A percentile compares a stretch with the other conserved stretches of the same genome.
Evolutionary conservation across 2,329 filamentous ascomycete species (phyloP).

Genomic region (Ceratocystis albifundus): DNA sequence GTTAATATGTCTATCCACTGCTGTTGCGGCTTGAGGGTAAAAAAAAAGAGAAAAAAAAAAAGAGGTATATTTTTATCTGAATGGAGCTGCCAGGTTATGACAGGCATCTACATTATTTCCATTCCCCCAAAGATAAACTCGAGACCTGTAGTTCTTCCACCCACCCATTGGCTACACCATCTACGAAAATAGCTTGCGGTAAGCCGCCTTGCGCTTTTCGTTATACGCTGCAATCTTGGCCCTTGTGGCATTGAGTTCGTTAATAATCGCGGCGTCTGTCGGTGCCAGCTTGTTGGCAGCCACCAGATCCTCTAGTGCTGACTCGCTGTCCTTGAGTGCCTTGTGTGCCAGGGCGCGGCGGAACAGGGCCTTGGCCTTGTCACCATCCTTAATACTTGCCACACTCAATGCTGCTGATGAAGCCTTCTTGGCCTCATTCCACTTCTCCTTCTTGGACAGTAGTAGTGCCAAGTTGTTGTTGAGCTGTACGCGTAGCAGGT

Average conservation of each 20-base stretch:
- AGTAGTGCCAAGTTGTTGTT: conserved; percentile 83
- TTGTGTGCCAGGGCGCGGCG: conserved; percentile 66
- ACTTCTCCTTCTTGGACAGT: conserved; percentile 66
- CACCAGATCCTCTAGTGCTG: conserved; percentile 61
- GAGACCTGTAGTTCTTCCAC: neutral
- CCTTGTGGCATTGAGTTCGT: conserved; percentile 69
- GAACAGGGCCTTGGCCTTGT: conserved; percentile 83
- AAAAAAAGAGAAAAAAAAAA: no score
- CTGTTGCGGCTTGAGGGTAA: no score
- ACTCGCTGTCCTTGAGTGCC: conserved; percentile 73
- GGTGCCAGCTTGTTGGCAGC: conserved; percentile 66
- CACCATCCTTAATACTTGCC: conserved; percentile 53
- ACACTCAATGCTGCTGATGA: conserved; percentile 64
- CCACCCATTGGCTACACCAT: neutral
- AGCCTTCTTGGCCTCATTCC: conserved; percentile 55
- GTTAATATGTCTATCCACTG: no score
- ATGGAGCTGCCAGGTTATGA: neutral
- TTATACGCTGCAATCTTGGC: conserved; percentile 58
- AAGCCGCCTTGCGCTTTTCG: conserved; percentile 84
- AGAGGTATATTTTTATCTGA: neutral
- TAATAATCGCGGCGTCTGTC: conserved; percentile 59
- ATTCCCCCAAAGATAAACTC: neutral
- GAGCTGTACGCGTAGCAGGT: conserved; percentile 67
- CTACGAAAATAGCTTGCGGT: conserved; percentile 72
- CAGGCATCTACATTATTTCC: neutral